A percentile compares a stretch with the other conserved stretches of the same genome.
Evolutionary conservation across 2,329 filamentous ascomycete genomes (phyloP).

Genomic region (Diaporthe citrichinensis): DNA sequence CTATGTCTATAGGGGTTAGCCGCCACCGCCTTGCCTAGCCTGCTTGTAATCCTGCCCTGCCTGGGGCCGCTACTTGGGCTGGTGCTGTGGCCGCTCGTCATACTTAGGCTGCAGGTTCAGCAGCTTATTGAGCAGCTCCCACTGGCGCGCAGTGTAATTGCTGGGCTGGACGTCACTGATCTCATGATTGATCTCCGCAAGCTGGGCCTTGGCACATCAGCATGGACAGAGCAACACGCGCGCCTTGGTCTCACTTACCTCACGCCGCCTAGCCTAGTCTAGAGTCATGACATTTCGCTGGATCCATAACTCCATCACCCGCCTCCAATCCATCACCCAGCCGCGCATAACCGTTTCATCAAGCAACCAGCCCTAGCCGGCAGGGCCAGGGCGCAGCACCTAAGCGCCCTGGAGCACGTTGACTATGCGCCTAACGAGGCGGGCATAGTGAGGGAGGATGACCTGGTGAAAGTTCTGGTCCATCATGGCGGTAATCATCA

Average conservation of each 20-base stretch:
- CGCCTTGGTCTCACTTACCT: not conserved
- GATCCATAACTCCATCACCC: not conserved
- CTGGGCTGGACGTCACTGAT: not conserved
- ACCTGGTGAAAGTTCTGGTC: not conserved
- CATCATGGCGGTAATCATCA: not conserved
- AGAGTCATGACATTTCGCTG: not conserved
- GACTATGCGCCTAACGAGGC: not conserved
- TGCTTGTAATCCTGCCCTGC: not conserved
- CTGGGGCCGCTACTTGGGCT: not conserved
- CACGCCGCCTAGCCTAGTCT: not conserved
- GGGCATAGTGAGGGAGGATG: not conserved
- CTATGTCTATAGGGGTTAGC: not conserved
- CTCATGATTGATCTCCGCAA: not conserved
- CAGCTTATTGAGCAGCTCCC: not conserved
- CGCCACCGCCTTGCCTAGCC: accelerated
- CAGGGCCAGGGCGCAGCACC: not conserved
- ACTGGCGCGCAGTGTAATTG: not conserved
- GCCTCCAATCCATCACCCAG: not conserved
- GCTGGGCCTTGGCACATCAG: not conserved
- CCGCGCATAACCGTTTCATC: not conserved
- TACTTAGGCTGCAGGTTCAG: not conserved
- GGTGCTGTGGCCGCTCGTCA: too few species aligned
- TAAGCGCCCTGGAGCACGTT: not conserved
- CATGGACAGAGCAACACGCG: not conserved
- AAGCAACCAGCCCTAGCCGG: not conserved